Conservation (phyloP, 441 rosid genomes). For the Syzygium malaccense region DNA sequence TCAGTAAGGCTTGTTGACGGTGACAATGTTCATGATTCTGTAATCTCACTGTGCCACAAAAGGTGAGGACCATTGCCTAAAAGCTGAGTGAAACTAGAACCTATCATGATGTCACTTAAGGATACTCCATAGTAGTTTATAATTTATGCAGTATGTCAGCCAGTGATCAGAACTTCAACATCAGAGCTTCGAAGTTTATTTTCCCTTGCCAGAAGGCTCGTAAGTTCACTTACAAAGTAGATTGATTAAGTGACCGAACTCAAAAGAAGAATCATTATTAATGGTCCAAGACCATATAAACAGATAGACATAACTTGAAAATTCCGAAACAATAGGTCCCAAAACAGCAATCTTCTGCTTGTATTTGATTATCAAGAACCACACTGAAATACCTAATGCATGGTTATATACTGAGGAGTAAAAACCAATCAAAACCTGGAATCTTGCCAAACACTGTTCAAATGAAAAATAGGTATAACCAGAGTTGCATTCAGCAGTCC, state of each 20-base stretch:
- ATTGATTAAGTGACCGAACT: neutral
- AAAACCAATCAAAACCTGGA: constrained; percentile 61
- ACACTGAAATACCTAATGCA: neutral
- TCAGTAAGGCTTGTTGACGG: neutral
- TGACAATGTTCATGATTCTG: neutral
- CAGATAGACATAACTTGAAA: neutral
- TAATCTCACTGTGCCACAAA: neutral
- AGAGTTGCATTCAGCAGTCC: constrained; percentile 92
- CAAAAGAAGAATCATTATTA: neutral
- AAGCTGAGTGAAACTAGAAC: neutral
- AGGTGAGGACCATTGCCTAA: neutral
- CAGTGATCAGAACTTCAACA: neutral
- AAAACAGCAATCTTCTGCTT: neutral
- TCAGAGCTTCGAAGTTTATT: neutral
- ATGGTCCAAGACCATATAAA: neutral
- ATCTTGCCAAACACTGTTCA: constrained; percentile 96
- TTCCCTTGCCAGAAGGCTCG: neutral
- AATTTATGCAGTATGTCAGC: neutral
- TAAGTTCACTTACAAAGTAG: neutral
- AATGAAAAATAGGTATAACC: constrained; percentile 84
- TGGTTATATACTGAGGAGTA: neutral
- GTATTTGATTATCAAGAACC: neutral
- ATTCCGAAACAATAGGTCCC: neutral
- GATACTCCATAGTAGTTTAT: neutral
- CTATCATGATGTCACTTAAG: neutral